Evolutionary conservation across 148 eudicot species (phyloP), one percentile per base, ranked within the genome.

Genomic region (Camellia japonica): DNA sequence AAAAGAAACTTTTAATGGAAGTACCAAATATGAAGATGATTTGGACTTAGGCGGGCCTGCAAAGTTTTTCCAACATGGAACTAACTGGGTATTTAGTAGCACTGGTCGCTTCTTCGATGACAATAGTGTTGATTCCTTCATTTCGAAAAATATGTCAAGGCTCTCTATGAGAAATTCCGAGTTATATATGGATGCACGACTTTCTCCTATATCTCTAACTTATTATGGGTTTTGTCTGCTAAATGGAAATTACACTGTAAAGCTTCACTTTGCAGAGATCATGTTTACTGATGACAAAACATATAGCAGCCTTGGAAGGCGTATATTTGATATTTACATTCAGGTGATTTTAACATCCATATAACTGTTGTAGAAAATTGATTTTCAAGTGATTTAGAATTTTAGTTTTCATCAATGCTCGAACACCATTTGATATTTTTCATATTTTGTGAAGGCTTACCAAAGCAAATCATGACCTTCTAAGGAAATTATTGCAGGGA

Each of bases 211-310:
- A 23, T 86, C 89, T 7, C 68, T 87, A 74, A 81, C 89, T 7
- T 87, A 87, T 56, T 87, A 77, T 59, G 87, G 82, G 14, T 82
- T 72, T 56, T 87, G 87, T 74, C 46, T 87, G 71, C 23, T 13
- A 16, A 80, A 84, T 61, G 87, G 82, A 65, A 80, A 75, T n/a
- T 87, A 87, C 78, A 80, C 54, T 0, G 80, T 87, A 11, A 82
- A 54, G 62, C 87, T 87, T 47, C 83, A 87, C 76, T 87, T 87
- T 64, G 87, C 87, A 0, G 87, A 84, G 67, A 84, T 80, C 15
- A 77, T 69, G 79, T 82, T 83, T 73, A 71, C 80, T 44, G 64
- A 61, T 66, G 77, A 76, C 77, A 42, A 73, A 20, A 73, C 73
- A 12, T 87, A 59, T 74, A 51, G 58, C 49, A 82, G 82, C 80